Conservation (phyloP, 2,329 filamentous ascomycete species). For the Aureobasidium uvarum region DNA sequence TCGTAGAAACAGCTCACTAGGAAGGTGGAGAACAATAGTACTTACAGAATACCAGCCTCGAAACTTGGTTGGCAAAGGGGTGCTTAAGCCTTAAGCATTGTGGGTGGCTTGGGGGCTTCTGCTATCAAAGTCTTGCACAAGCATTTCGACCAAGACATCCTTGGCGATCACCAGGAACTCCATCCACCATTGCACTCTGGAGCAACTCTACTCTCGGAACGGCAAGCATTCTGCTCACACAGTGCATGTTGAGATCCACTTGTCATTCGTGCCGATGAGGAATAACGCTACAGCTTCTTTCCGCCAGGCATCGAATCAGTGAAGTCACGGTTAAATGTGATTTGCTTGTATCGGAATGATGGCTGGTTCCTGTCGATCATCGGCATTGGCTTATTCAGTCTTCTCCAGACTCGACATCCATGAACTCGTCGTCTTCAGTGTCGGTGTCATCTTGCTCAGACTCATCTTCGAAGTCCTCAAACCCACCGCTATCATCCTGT, state of each 20-base stretch:
- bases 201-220: background rate
- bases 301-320: background rate
- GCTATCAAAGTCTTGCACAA: background rate
- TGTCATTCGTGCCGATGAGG: too few species aligned
- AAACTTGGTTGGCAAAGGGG: background rate
- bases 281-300: background rate
- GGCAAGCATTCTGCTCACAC: background rate
- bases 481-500: background rate
- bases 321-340: background rate
- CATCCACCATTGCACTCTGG: background rate
- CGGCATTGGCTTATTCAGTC: background rate
- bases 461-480: background rate
- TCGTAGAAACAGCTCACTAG: background rate
- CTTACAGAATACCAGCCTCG: background rate
- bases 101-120: background rate
- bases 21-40: background rate
- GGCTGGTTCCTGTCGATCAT: background rate
- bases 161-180: conserved; percentile 6
- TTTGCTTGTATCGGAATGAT: background rate
- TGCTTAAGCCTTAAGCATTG: background rate
- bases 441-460: background rate
- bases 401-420: conserved; percentile 1
- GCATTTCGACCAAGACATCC: background rate
- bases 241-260: background rate
- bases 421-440: conserved; percentile 3